Evolutionary conservation across 1,284 basidiomycete genomes (phyloP), one percentile per base, ranked within the genome.

Genomic region (Naganishia cerealis): DNA sequence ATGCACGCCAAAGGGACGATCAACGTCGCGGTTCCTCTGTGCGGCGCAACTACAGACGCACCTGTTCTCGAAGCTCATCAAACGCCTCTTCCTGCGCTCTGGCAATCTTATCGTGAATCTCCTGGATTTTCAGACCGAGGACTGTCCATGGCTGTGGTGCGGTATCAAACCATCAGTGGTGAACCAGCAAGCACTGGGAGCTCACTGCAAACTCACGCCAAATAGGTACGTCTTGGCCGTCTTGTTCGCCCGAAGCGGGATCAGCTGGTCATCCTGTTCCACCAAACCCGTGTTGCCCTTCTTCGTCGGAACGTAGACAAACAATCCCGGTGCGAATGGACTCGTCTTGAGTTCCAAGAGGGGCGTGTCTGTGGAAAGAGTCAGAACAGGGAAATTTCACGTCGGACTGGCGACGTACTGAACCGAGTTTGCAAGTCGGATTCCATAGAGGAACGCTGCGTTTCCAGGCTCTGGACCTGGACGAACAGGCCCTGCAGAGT

Each of bases 151-250:
- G 84, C 91, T 92, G 53, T 33, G 29, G 29, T n/a, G 57, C 33
- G 33, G 8, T 43, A 33, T 26, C n/a, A n/a, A 10, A 8, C 7
- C 15, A 24, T 62, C 29, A 56, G 15, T 10, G 55, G 7, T 24
- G 5, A 9, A 50, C 42, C 21, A 18, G 59, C 13, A 16, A 33
- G 16, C 66, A 57, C 66, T 66, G 21, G n/a, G 21, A 66, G 57
- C 38, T 57, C 57, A 13, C 29, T 39, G 10, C 72, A 13, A n/a
- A 71, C 79, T 68, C 72, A 90, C 91, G 75, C 85, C 83, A 75
- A 87, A 84, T 71, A 91, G 88, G 74, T 87, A 92, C 33, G 83
- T 85, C 72, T 85, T 87, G 1, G 90, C 90, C 2, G 86, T 85
- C 46, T 82, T 83, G 72, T 82, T 89, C 75, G 87, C 50, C 7